A percentile compares a stretch with the other conserved stretches of the same genome.
Conservation (phyloP, 2,329 filamentous ascomycete genomes). For the Eutypa lata region DNA sequence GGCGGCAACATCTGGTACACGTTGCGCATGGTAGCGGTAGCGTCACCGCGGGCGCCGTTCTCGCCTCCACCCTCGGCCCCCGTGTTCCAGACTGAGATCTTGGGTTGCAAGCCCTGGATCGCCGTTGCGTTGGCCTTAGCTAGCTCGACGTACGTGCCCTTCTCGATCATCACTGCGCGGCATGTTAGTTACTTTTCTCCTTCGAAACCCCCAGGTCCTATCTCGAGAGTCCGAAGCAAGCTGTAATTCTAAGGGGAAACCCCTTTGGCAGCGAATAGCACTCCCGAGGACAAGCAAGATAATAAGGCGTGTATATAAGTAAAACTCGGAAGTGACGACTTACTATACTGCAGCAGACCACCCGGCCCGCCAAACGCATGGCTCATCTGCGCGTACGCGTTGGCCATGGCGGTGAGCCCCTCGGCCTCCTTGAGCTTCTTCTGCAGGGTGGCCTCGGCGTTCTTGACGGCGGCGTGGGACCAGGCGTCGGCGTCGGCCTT, state of each 20-base stretch:
- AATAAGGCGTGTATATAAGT: too few species aligned
- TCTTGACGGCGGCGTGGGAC: slow-evolving; percentile 37
- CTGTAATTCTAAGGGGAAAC: too few species aligned
- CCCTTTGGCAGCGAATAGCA: too few species aligned
- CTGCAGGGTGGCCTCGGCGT: slow-evolving; percentile 54
- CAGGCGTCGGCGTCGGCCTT: slow-evolving; percentile 41
- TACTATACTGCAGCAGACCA: slow-evolving; percentile 70
- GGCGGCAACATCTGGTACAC: slow-evolving; percentile 83
- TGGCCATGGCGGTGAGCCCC: slow-evolving; percentile 72
- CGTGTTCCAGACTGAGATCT: slow-evolving; percentile 91
- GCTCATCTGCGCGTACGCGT: slow-evolving; percentile 72
- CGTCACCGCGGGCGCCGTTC: slow-evolving; percentile 44
- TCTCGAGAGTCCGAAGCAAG: too few species aligned
- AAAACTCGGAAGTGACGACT: too few species aligned
- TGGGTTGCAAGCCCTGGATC: slow-evolving; percentile 74
- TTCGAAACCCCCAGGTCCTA: too few species aligned
- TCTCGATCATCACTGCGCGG: slow-evolving; percentile 71
- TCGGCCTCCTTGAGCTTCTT: slow-evolving; percentile 71
- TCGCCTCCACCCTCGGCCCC: slow-evolving; percentile 47
- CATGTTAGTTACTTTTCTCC: too few species aligned
- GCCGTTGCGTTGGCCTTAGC: slow-evolving; percentile 75
- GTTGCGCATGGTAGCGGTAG: slow-evolving; percentile 66
- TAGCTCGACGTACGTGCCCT: slow-evolving; percentile 72
- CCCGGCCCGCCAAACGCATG: slow-evolving; percentile 73
- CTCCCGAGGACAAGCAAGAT: too few species aligned